Base-by-base conservation (phyloP, 805 yeast genomes). In the Saccharomyces eubayanus region DNA sequence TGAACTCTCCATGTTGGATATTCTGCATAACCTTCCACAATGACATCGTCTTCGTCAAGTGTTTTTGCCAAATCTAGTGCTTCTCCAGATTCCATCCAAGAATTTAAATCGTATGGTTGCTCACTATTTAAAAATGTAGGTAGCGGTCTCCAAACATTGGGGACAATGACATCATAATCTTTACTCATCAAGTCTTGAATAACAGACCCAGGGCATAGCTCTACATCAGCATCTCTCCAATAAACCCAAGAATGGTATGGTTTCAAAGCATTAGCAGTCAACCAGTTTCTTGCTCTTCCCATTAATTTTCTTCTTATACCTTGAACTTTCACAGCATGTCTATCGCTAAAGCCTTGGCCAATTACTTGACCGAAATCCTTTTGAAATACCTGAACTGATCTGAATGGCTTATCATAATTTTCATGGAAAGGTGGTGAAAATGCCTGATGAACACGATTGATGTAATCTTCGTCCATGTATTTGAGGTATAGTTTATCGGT, bases 61-160 rank as follows among this genome's bases (percentile, higher is more conserved):
- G 77, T 76, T 45, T 72, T 67, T 0, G 95, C 94, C 61, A 87
- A 70, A 50, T 82, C 82, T 14, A 85, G 55, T 1, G 89, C 97
- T 9, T 85, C 82, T 5, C 82, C 85, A 2, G 91, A 82, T 72
- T 94, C 99, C 54, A 89, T 80, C 99, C 99, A 94, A 12, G 97
- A 88, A 72, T 94, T 94, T 66, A 94, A 79, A 71, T 94, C 99
- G 69, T 94, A 94, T 1, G 98, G 90, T 71, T 94, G 99, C 67
- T 88, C 95, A 24, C 62, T 62, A 59, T 82, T 81, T 57, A 94
- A 78, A 72, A 91, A 94, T 48, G 84, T 85, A 2, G 99, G 99
- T 57, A 94, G 76, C 1, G 98, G 99, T 62, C 99, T 79, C 99
- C 99, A 94, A 31, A 94, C 97, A 65, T 94, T 89, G 29, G 89